These are phyloP conservation scores for Ceratocystis cacaofunesta DNA, from an alignment of 2,329 filamentous ascomycete genomes.

Conservation along the genomic window DNA sequence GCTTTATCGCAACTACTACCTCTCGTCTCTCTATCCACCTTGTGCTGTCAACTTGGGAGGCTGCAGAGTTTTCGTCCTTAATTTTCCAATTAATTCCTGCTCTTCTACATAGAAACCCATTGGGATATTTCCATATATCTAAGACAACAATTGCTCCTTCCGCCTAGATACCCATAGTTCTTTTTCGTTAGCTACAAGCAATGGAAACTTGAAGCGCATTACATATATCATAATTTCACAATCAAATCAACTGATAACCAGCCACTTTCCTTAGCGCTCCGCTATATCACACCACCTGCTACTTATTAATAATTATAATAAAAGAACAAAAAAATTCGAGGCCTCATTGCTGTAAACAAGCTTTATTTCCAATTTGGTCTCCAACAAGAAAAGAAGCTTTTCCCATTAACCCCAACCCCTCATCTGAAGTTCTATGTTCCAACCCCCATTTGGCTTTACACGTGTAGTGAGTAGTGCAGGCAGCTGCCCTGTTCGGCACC, in stretches of 20 bases:
- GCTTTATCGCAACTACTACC: neutral
- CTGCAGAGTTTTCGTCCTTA: neutral
- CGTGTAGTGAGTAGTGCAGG: neutral
- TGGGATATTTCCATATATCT: neutral
- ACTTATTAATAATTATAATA: neutral
- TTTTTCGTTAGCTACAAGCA: neutral
- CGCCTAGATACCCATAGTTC: neutral
- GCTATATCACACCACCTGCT: neutral
- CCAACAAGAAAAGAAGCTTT: too few relatives aligned
- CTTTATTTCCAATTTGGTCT: neutral
- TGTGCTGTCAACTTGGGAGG: neutral
- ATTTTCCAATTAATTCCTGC: neutral
- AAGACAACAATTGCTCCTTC: neutral
- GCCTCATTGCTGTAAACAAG: neutral
- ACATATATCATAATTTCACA: too few relatives aligned
- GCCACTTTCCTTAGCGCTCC: neutral
- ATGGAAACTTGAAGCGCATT: neutral
- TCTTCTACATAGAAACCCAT: neutral
- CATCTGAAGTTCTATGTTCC: neutral
- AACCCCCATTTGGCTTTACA: neutral
- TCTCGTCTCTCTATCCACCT: neutral
- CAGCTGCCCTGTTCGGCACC: neutral
- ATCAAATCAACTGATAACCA: neutral
- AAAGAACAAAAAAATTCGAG: neutral
- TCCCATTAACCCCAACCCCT: neutral